Percentiles rank a stretch among this genome's conserved stretches.
phyloP scores from a whole-genome alignment of 2,329 filamentous ascomycete genomes.

The Myriangium duriaei region DNA sequence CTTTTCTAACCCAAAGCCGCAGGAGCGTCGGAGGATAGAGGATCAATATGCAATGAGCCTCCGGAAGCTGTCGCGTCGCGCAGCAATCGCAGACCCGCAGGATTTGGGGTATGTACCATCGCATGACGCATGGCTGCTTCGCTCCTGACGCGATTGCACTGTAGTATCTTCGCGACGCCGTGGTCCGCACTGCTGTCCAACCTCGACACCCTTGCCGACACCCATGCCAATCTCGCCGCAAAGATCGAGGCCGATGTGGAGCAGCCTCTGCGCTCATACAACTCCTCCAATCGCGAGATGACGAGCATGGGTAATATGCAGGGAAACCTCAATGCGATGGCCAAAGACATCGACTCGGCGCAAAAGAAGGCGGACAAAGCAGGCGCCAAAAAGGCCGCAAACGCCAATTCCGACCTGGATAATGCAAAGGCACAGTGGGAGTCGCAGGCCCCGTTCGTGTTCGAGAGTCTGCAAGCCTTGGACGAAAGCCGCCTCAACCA shows the following conservation, averaged over 20 bases:
- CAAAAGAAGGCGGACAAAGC: slow-evolving; percentile 80
- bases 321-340: slow-evolving; percentile 65
- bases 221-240: slow-evolving; percentile 67
- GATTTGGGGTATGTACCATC: slow-evolving; percentile 65
- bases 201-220: slow-evolving; percentile 66
- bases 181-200: slow-evolving; percentile 81
- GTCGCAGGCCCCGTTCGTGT: slow-evolving; percentile 85
- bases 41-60: slow-evolving; percentile 76
- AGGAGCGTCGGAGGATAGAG: slow-evolving; percentile 90
- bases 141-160: not conserved
- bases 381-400: slow-evolving; percentile 68
- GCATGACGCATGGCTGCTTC: not conserved
- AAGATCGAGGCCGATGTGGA: slow-evolving; percentile 86
- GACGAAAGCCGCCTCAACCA: slow-evolving; percentile 86
- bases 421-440: slow-evolving; percentile 80
- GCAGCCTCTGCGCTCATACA: slow-evolving; percentile 64
- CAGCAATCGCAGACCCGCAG: slow-evolving; percentile 59
- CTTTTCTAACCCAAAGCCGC: slow-evolving; percentile 1
- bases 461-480: slow-evolving; percentile 79
- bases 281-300: slow-evolving; percentile 59
- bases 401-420: slow-evolving; percentile 60
- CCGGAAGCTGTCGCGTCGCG: slow-evolving; percentile 65
- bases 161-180: slow-evolving; percentile 75
- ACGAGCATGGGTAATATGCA: slow-evolving; percentile 70
- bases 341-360: slow-evolving; percentile 72